Evolutionary conservation across 495 filamentous ascomycete genomes (phyloP).

Genomic region (Saxophila tyrrhenica): DNA sequence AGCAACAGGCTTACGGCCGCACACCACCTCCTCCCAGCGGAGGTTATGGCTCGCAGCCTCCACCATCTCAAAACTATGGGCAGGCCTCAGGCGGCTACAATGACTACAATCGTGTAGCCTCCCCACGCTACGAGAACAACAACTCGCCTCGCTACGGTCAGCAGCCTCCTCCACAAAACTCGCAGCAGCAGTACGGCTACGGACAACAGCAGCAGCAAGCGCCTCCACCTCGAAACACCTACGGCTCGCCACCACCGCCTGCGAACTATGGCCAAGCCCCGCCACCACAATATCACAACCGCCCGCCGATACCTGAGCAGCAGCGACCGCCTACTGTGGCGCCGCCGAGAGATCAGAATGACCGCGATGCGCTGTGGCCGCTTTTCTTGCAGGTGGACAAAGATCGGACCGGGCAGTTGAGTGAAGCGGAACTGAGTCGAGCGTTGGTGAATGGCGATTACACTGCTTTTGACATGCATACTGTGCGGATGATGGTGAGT

Average conservation of each 20-base stretch:
- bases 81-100: conserved; percentile 12
- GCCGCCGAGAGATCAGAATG: conserved; percentile 53
- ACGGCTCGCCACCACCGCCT: conserved; percentile 46
- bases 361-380: conserved; percentile 54
- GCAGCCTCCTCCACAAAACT: background rate
- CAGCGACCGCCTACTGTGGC: conserved; percentile 59
- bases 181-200: background rate
- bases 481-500: conserved; percentile 98
- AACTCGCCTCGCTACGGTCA: conserved; percentile 4
- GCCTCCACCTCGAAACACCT: conserved; percentile 18
- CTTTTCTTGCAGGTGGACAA: conserved; percentile 90
- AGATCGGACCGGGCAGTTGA: conserved; percentile 63
- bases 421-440: conserved; percentile 75
- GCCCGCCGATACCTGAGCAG: conserved; percentile 35
- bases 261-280: conserved; percentile 49
- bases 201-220: conserved; percentile 10
- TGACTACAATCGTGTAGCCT: conserved; percentile 9
- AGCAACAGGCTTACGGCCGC: conserved; percentile 22
- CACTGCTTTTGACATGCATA: conserved; percentile 88
- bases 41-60: conserved; percentile 20
- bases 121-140: conserved; percentile 8
- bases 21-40: conserved; percentile 8
- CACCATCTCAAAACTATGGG: conserved; percentile 18
- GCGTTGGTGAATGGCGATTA: conserved; percentile 96
- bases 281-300: conserved; percentile 32